Percentiles rank a stretch among this genome's conserved stretches.
Conservation (phyloP, 2,329 filamentous ascomycete species). For the Apiospora sp. region DNA sequence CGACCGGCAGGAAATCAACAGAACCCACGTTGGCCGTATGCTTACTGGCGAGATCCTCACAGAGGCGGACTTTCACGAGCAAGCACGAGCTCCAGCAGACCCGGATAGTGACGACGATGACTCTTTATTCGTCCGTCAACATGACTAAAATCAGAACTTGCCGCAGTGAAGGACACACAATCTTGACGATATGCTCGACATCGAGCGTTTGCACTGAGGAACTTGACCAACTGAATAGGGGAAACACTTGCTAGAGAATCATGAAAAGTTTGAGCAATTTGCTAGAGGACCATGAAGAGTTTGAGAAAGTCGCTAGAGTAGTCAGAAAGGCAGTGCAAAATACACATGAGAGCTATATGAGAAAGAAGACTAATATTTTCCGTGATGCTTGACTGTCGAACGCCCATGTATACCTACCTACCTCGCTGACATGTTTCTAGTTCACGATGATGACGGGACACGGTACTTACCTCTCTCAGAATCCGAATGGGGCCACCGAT, state of each 20-base stretch:
- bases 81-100: no score
- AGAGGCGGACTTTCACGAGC: conserved; percentile 26
- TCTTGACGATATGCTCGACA: not conserved
- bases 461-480: not conserved
- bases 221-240: not conserved
- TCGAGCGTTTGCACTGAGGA: not conserved
- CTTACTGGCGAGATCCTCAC: conserved; percentile 25
- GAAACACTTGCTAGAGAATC: not conserved
- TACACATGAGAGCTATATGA: not conserved
- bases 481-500: not conserved
- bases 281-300: not conserved
- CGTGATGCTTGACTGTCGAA: not conserved
- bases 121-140: no score
- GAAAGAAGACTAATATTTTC: not conserved
- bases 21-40: conserved; percentile 29
- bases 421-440: not conserved
- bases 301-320: not conserved
- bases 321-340: not conserved
- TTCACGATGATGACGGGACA: not conserved
- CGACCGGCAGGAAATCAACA: conserved; percentile 26
- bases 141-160: not conserved
- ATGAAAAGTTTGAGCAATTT: not conserved
- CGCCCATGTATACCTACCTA: not conserved
- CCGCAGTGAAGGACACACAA: not conserved
- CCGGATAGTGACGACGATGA: no score